Evolutionary conservation across 2,329 filamentous ascomycete species (phyloP).

Genomic region (Arachnomyces sp.): DNA sequence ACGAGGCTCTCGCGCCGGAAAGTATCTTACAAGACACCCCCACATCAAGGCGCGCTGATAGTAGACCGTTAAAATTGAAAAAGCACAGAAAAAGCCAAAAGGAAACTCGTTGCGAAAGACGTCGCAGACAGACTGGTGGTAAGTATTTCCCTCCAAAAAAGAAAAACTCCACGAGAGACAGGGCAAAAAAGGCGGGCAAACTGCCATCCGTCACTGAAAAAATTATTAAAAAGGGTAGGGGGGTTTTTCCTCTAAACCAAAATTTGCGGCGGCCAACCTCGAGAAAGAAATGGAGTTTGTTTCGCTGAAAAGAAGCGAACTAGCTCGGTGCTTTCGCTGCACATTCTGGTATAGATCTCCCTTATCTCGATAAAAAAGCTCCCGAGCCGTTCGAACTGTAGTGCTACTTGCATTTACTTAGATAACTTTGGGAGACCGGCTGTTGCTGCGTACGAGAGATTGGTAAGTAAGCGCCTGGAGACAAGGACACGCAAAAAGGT

Average conservation of each 20-base stretch:
- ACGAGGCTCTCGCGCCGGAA: constrained; percentile 16
- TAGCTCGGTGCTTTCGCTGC: constrained; percentile 17
- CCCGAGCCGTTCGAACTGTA: constrained; percentile 27
- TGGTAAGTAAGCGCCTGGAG: constrained; percentile 14
- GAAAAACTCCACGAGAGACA: constrained; percentile 15
- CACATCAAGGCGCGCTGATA: constrained; percentile 11
- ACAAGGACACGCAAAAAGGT: constrained; percentile 10
- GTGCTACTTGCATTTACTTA: constrained; percentile 28
- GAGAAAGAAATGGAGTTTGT: constrained; percentile 32
- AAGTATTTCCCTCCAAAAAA: constrained; percentile 12
- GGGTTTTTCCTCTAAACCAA: constrained; percentile 32
- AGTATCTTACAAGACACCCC: constrained; percentile 12
- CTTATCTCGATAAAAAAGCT: constrained; percentile 21
- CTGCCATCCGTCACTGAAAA: constrained; percentile 13
- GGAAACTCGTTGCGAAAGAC: constrained; percentile 22
- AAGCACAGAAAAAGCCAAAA: constrained; percentile 16
- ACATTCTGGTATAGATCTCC: constrained; percentile 27
- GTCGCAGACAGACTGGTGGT: constrained; percentile 23
- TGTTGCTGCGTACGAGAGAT: constrained; percentile 33
- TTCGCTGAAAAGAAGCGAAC: constrained; percentile 15
- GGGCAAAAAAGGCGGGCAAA: constrained; percentile 22
- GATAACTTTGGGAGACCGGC: constrained; percentile 46
- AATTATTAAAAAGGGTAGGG: constrained; percentile 32
- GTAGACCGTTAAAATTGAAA: constrained; percentile 7
- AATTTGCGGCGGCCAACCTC: constrained; percentile 40